phyloP scores from a whole-genome alignment of 2,329 filamentous ascomycete genomes.

The Colletotrichum camelliae region DNA sequence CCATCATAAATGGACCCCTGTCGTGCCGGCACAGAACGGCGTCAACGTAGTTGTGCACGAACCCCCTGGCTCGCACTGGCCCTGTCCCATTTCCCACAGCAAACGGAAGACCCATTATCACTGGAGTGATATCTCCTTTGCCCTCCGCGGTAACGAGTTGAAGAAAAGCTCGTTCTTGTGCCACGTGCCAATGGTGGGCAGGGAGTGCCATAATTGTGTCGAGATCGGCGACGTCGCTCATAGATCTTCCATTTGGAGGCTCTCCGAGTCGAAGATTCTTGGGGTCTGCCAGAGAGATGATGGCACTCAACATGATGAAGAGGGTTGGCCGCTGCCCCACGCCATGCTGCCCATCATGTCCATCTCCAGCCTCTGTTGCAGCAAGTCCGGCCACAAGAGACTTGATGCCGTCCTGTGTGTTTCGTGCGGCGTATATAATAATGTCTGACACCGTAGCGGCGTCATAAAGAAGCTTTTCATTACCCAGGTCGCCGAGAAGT shows the following conservation, averaged over 20 bases:
- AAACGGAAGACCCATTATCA: background rate
- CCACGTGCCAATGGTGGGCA: background rate
- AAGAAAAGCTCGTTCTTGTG: background rate
- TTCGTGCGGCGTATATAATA: background rate
- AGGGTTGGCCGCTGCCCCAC: background rate
- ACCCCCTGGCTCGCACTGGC: background rate
- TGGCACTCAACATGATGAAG: slow-evolving; percentile 4
- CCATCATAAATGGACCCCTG: background rate
- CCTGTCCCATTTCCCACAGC: background rate
- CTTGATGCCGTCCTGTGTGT: background rate
- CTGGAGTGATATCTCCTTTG: background rate
- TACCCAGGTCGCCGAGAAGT: background rate
- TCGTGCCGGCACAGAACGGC: background rate
- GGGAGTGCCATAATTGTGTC: background rate
- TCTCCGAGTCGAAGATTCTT: slow-evolving; percentile 1
- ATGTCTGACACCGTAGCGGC: background rate
- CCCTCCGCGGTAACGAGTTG: background rate
- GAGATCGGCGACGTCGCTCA: background rate
- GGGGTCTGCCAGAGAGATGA: slow-evolving; percentile 1
- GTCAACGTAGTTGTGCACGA: background rate
- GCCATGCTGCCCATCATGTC: background rate
- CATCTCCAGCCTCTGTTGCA: background rate
- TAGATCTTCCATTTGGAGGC: background rate
- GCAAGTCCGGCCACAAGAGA: background rate
- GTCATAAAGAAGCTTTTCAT: background rate